Conservation (phyloP, 768 basidiomycete genomes). For the Tylopilus plumbeoviolaceoides region DNA sequence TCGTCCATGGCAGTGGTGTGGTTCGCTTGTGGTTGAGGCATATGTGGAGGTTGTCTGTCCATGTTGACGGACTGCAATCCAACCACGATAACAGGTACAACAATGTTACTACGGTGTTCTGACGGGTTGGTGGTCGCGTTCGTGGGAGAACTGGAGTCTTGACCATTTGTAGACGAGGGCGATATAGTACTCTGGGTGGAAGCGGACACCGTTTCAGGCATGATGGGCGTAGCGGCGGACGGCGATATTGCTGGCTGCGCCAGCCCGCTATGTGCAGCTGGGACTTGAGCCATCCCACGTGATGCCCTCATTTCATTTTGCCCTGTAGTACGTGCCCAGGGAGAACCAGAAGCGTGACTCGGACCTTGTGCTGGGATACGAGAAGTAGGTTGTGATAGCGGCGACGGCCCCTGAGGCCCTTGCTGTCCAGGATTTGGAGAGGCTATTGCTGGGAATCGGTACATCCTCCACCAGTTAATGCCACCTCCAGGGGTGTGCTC, state of each 20-base stretch:
- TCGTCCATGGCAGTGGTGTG: constrained; percentile 15
- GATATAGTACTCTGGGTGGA: constrained; percentile 7
- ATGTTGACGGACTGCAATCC: constrained; percentile 72
- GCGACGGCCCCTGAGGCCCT: constrained; percentile 12
- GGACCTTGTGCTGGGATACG: constrained; percentile 19
- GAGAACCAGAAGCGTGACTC: constrained; percentile 12
- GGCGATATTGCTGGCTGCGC: constrained; percentile 7
- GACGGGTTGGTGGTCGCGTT: constrained; percentile 15
- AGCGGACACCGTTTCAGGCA: constrained; percentile 15
- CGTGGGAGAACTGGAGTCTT: constrained; percentile 15
- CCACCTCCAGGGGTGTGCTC: constrained; percentile 40
- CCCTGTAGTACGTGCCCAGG: constrained; percentile 15
- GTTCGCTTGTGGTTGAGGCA: constrained; percentile 12
- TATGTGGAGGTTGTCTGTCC: constrained; percentile 32
- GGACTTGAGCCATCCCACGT: constrained; percentile 11
- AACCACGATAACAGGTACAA: constrained; percentile 81
- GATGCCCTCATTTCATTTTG: constrained; percentile 20
- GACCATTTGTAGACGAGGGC: constrained; percentile 6
- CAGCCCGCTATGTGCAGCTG: constrained; percentile 16
- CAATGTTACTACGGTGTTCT: constrained; percentile 39
- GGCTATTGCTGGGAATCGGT: constrained; percentile 71
- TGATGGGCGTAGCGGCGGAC: constrained; percentile 12
- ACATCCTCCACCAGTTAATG: constrained; percentile 81
- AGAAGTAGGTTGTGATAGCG: constrained; percentile 25
- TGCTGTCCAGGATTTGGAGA: constrained; percentile 31